These are phyloP conservation scores for Blastobotrys apis DNA, from an alignment of 1,139 yeast species.

Conservation along the genomic window DNA sequence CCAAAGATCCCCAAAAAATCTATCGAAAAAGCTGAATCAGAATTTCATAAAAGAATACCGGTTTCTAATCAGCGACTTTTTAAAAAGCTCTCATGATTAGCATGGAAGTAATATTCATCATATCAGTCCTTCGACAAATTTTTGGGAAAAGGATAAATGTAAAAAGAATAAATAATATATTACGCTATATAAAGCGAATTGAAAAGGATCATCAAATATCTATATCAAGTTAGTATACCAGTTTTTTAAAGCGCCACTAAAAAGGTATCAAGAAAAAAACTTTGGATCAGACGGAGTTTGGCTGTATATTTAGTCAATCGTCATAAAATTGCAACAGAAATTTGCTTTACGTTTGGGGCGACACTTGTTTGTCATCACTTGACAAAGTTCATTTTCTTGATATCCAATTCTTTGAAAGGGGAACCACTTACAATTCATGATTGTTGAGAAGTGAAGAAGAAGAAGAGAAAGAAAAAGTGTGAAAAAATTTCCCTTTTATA, in stretches of 20 bases:
- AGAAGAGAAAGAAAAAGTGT: conserved; percentile 1
- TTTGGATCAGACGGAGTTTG: conserved; percentile 36
- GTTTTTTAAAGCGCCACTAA: too few species aligned
- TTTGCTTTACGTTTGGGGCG: conserved; percentile 58
- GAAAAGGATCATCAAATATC: too few species aligned
- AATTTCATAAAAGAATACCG: background rate
- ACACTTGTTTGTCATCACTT: conserved; percentile 48
- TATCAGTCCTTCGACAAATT: too few species aligned
- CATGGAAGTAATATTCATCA: conserved; percentile 24
- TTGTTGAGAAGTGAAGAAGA: background rate
- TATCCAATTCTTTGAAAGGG: background rate
- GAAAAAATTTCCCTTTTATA: background rate
- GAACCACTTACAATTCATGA: conserved; percentile 1
- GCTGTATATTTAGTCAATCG: conserved; percentile 50
- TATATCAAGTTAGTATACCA: too few species aligned
- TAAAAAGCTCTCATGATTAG: conserved; percentile 27
- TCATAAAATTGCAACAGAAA: too few species aligned
- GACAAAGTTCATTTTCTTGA: background rate
- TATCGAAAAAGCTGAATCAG: background rate
- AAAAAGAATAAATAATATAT: too few species aligned
- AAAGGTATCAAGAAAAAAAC: background rate
- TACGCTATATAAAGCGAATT: too few species aligned
- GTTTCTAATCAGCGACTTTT: conserved; percentile 15
- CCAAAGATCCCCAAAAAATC: too few species aligned
- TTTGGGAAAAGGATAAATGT: too few species aligned